phyloP scores from a whole-genome alignment of 2,329 filamentous ascomycete species.

The Monascus ruber region DNA sequence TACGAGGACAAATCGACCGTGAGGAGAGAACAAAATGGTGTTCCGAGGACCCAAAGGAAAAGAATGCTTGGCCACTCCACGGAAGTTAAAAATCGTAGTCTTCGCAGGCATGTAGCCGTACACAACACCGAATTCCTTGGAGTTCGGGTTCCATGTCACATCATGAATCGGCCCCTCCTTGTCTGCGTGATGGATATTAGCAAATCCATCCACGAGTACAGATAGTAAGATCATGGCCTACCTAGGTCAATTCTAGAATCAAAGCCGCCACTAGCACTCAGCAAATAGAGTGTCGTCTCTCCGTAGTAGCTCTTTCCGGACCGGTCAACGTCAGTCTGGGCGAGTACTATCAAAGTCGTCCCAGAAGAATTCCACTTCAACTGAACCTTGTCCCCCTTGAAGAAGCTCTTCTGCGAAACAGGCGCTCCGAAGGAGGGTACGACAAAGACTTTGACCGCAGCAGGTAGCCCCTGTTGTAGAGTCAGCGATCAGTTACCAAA shows the following conservation, averaged over 20 bases:
- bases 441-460: conserved; percentile 86
- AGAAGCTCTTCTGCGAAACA: conserved; percentile 96
- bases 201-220: conserved; percentile 1
- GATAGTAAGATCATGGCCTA: conserved; percentile 20
- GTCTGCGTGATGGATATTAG: conserved; percentile 40
- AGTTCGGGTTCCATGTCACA: conserved; percentile 96
- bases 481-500: conserved; percentile 3
- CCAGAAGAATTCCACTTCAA: conserved; percentile 95
- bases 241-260: conserved; percentile 78
- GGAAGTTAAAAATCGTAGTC: conserved; percentile 92
- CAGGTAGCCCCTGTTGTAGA: conserved; percentile 69
- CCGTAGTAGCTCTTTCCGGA: conserved; percentile 99
- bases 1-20: conserved; percentile 82
- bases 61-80: conserved; percentile 68
- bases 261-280: conserved; percentile 82
- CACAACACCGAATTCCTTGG: conserved; percentile 92
- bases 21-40: conserved; percentile 89
- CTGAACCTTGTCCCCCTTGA: conserved; percentile 98
- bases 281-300: conserved; percentile 90
- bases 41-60: conserved; percentile 85
- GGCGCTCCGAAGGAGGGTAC: conserved; percentile 74
- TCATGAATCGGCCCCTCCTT: conserved; percentile 98
- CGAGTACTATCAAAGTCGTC: conserved; percentile 83
- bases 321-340: conserved; percentile 96
- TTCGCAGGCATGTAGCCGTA: conserved; percentile 99